Base-by-base conservation (phyloP, 2,329 filamentous ascomycete genomes). In the Ciborinia camelliae region DNA sequence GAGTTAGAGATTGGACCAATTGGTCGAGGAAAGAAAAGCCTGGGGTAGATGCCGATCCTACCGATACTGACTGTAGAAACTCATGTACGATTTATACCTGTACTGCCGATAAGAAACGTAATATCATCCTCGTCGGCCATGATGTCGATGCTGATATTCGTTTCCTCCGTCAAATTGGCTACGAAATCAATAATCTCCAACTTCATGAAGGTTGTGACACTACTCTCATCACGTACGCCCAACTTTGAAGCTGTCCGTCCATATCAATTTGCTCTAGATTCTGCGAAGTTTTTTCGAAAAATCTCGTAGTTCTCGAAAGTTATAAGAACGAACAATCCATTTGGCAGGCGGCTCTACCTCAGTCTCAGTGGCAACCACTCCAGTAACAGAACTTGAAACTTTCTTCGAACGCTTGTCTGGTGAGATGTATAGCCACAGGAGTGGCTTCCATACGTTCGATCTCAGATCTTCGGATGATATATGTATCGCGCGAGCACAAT, bases 401-500 rank as follows among this genome's bases (percentile, higher is more conserved):
- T 8, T n/a, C 20, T 3, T 8, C 23, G 20, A 8, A 26, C 7
- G 15, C 3, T 14, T 53, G 15, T 23, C 51, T 23, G 51, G 32
- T 53, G 32, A 53, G n/a, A 6, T 23, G 37, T 18, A 12, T 18
- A n/a, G n/a, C n/a, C n/a, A n/a, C n/a, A n/a, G n/a, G n/a, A n/a
- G n/a, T n/a, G n/a, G n/a, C n/a, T n/a, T n/a, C n/a, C n/a, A n/a
- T n/a, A n/a, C n/a, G n/a, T n/a, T n/a, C n/a, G n/a, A n/a, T n/a
- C n/a, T n/a, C n/a, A n/a, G n/a, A n/a, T n/a, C n/a, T n/a, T n/a
- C n/a, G n/a, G n/a, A n/a, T n/a, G n/a, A n/a, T n/a, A n/a, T n/a
- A 95, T 95, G 79, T 95, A 95, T 66, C 91, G 86, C 8, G 91
- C 91, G 54, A 95, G 81, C 1, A 95, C 90, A 62, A 95, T 84